phyloP scores from a whole-genome alignment of 2,329 filamentous ascomycete species.

The Xylaria multiplex region DNA sequence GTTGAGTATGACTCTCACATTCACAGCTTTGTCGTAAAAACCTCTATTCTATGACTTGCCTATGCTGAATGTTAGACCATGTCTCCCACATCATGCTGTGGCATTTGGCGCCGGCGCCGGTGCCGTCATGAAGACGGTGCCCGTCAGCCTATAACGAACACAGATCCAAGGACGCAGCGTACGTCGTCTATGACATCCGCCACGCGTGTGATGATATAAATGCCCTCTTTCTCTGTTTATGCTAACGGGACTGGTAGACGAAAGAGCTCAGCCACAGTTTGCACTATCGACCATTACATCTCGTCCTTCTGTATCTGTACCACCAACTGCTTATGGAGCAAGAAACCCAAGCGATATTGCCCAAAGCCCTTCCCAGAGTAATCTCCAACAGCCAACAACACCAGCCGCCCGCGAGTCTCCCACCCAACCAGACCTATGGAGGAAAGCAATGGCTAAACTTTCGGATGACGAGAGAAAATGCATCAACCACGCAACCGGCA shows the following conservation, averaged over 20 bases:
- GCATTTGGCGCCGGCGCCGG: background rate
- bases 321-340: background rate
- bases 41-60: background rate
- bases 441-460: constrained; percentile 20
- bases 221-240: background rate
- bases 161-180: background rate
- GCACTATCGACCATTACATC: background rate
- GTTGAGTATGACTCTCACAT: background rate
- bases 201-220: constrained; percentile 4
- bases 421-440: constrained; percentile 18
- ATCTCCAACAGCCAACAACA: background rate
- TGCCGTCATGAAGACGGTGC: background rate
- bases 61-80: background rate
- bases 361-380: background rate
- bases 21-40: background rate
- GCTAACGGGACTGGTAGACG: background rate
- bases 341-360: background rate
- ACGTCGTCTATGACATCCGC: background rate
- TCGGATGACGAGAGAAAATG: constrained; percentile 9
- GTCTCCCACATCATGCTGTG: constrained; percentile 8
- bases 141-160: background rate
- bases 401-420: background rate
- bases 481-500: background rate
- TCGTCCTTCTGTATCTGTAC: background rate
- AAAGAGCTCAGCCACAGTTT: constrained; percentile 7